Evolutionary conservation across 2,329 filamentous ascomycete species (phyloP), one percentile per base, ranked within the genome.

Genomic region (Fusarium nematophilum): DNA sequence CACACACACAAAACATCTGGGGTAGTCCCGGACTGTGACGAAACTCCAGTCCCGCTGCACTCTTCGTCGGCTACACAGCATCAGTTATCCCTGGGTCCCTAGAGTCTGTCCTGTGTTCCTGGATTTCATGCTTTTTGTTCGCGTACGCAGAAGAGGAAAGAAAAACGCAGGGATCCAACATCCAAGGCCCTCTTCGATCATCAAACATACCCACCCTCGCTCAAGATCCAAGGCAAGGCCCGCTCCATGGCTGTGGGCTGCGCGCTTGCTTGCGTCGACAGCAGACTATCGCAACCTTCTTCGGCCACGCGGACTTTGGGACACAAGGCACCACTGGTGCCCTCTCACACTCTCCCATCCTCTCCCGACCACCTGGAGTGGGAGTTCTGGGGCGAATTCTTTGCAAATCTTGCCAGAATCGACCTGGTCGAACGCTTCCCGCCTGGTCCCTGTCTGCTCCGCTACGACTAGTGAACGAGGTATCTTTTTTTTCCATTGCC

Each of bases 351-450:
- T 21, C 21, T 21, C 21, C 21, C 21, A 4, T 21, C 21, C 21
- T 21, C 62, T 67, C 58, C 62, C 56, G 50, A 55, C 53, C 49
- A 63, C 58, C 38, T 57, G 46, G 57, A 37, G 58, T 59, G 56
- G 46, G 57, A 37, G 58, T 58, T 55, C 48, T 67, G 66, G 60
- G 68, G 66, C 66, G 54, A 70, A 64, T 67, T 64, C 26, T 21
- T 53, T 69, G 68, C 67, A 70, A 70, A 70, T 70, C 68, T 70
- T 70, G 34, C 64, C 68, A 62, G 55, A 68, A 69, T 38, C 46
- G 52, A 59, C 48, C 66, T 63, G 63, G 64, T 57, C 50, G 55
- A 62, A 60, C 62, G 49, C 68, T 68, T 66, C 66, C 37, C 47
- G 52, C 52, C 68, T 67, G 64, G 68, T 70, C 68, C 68, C 55